Base-by-base conservation (phyloP, 2,329 filamentous ascomycete genomes). In the Chaetomium olivaceum region DNA sequence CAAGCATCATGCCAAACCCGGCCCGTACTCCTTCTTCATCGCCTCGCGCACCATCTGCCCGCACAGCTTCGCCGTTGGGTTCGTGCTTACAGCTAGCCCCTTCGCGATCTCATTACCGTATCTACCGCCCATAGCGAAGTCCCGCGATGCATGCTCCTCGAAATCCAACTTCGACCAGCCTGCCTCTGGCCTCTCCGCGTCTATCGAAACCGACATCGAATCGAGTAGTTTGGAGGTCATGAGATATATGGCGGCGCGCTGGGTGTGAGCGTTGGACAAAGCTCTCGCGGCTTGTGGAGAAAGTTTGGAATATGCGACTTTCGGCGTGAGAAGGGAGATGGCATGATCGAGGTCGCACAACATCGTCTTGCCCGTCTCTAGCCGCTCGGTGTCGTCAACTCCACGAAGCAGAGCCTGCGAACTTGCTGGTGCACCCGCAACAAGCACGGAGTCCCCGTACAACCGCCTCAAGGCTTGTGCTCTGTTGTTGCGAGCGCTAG, bases 401-500 rank as follows among this genome's bases (percentile, higher is more conserved):
- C 77, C 72, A 19, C 73, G 73, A 9, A 83, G 73, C 54, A 86
- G 74, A 29, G 80, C 81, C 70, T 75, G 78, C 7, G 77, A 73
- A 58, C 73, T 77, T 55, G 76, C 75, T 0, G 74, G 73, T 16
- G 77, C 77, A 27, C 77, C 74, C 27, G 75, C 71, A 43, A 87
- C 75, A 25, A 89, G 76, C 73, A 88, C 80, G 2, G 80, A 77
- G 72, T 90, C 87, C 12, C 88, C 88, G 68, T 89, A 87, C 63
- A 87, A 77, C 57, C 89, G 80, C 25, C 89, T 80, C 33, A 84
- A 71, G 9, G 89, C 82, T 75, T 93, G 91, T 2, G 89, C 91
- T 58, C 90, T 83, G 76, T 94, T 93, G 74, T 92, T 90, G 65
- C 87, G 84, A 6, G 87, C 89, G 68, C 89, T 91, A 25, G 90